Percentiles rank a stretch among this genome's conserved stretches.
Evolutionary conservation across 192 early-diverging fungal species (phyloP).

Genomic region (Phycomyces nitens): DNA sequence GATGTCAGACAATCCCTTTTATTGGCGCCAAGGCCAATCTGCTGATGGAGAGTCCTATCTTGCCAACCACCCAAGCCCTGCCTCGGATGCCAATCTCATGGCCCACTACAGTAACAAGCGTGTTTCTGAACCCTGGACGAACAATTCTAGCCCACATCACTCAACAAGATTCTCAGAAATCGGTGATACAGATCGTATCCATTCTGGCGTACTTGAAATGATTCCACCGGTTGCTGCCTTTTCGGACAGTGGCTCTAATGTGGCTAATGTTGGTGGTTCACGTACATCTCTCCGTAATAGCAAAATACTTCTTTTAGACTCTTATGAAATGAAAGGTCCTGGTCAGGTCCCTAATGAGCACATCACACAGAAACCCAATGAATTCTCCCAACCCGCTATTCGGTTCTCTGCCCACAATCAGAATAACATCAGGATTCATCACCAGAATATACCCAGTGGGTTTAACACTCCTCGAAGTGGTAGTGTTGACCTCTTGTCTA

Average conservation of each 20-base stretch:
- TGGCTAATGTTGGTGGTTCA: conserved; percentile 1
- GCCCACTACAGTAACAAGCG: background rate
- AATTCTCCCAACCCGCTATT: conserved; percentile 16
- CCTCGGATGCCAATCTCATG: no score
- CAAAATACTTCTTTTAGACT: background rate
- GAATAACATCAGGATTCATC: conserved; percentile 1
- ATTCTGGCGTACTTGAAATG: conserved; percentile 20
- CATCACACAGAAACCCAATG: conserved; percentile 33
- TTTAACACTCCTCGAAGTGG: background rate
- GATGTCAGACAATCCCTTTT: background rate
- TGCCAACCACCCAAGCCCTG: no score
- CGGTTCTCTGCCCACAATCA: background rate
- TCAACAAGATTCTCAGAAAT: conserved; percentile 5
- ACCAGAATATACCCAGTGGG: background rate
- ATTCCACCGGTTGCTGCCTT: conserved; percentile 5
- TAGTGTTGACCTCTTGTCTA: background rate
- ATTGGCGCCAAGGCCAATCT: no score
- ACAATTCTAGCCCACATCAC: background rate
- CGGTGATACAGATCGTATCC: conserved; percentile 22
- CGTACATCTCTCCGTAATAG: conserved; percentile 13
- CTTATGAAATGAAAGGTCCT: background rate
- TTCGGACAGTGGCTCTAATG: background rate
- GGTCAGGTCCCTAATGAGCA: conserved; percentile 34
- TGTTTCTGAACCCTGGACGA: background rate
- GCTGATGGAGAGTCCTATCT: no score